Base-by-base conservation (phyloP, 2,329 filamentous ascomycete genomes). In the Elsinoe batatas region DNA sequence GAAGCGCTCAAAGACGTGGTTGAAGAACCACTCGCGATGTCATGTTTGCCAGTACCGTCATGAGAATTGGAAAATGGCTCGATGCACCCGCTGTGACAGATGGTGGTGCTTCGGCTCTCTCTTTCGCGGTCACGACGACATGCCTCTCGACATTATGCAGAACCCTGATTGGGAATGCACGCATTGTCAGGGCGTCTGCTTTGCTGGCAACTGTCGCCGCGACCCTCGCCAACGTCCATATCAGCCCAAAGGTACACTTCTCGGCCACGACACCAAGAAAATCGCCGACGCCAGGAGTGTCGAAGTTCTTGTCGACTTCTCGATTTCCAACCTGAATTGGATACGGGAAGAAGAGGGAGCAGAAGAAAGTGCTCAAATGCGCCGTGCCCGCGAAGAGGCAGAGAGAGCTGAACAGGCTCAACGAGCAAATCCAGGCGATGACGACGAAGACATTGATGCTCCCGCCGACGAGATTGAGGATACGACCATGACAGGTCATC, bases 41-140 rank as follows among this genome's bases (percentile, higher is more conserved):
- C 93, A 97, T 67, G 85, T 94, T 7, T 96, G 91, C 69, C 82
- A 81, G 57, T 81, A 88, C 65, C 80, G 83, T 42, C 88, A 96
- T 64, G 84, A 87, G 53, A 82, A 78, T 17, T 96, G 94, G 81
- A 91, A 89, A 64, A 81, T 95, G 59, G 88, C 88, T 2, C 80
- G 82, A 53, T 98, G 93, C 69, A 83, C 82, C 0, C 80, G 78
- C 7, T 97, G 93, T 64, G 76, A 79, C 11, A 77, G 87, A 56
- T 82, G 81, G 0, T 98, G 94, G 67, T 97, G 93, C 68, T 98
- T 94, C 65, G 91, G 91, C n/a, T 86, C 86, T 13, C 76, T 98
- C 1, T 97, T 90, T 71, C 79, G 93, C 56, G 91, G 88, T 0
- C 95, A 95, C 65, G 91, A 97, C 67, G 81, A 90, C 67, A 86